Evolutionary conservation across 1,139 yeast species (phyloP).

Genomic region (Debaryomyces coudertii): DNA sequence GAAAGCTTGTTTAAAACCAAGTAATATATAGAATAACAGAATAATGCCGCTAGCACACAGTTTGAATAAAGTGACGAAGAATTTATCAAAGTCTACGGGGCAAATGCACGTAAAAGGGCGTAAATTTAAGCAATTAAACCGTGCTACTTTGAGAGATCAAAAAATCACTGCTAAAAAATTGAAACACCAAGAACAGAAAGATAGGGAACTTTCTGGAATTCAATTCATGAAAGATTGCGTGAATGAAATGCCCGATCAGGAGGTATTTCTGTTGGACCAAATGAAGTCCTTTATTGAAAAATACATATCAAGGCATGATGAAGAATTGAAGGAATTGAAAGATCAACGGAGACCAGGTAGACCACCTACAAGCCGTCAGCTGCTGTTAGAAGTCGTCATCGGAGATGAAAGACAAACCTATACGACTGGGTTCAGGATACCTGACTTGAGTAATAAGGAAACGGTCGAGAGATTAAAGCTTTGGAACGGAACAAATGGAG

Average conservation of each 20-base stretch:
- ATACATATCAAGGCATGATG: slow-evolving; percentile 71
- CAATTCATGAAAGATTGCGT: slow-evolving; percentile 69
- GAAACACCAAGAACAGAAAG: slow-evolving; percentile 59
- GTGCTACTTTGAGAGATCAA: slow-evolving; percentile 83
- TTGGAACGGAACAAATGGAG: slow-evolving; percentile 88
- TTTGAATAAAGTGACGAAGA: slow-evolving; percentile 70
- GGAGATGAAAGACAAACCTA: slow-evolving; percentile 65
- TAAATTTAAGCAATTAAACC: slow-evolving; percentile 77
- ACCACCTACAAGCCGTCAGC: slow-evolving; percentile 75
- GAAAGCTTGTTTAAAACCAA: not conserved
- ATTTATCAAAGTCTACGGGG: slow-evolving; percentile 58
- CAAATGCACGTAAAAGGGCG: slow-evolving; percentile 86
- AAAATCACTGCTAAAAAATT: slow-evolving; percentile 64
- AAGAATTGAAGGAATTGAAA: slow-evolving; percentile 63
- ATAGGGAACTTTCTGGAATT: slow-evolving; percentile 58
- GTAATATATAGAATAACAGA: not conserved
- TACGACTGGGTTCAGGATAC: slow-evolving; percentile 70
- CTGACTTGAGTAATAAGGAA: slow-evolving; percentile 65
- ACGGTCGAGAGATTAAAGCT: slow-evolving; percentile 61
- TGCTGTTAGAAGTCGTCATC: slow-evolving; percentile 60
- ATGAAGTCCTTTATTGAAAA: slow-evolving; percentile 62
- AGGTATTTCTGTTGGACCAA: slow-evolving; percentile 55
- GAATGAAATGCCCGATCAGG: slow-evolving; percentile 44
- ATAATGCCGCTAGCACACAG: slow-evolving; percentile 83
- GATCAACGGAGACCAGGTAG: slow-evolving; percentile 80